Base-by-base conservation (phyloP, 2,329 filamentous ascomycete genomes). In the Diaporthe vexans region DNA sequence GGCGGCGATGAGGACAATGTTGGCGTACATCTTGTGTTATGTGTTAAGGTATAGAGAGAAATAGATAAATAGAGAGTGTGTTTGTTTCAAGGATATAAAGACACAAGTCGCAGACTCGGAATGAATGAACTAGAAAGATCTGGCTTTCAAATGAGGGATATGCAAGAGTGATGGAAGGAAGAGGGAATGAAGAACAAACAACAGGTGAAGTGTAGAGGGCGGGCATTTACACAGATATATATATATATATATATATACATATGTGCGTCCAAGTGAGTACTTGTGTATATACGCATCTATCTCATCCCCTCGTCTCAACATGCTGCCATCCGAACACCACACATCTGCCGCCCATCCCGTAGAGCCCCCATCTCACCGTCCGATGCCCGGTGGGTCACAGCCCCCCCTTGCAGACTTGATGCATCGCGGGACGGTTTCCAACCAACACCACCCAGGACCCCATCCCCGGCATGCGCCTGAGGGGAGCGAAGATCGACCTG, bases 1-100 rank as follows among this genome's bases (percentile, higher is more conserved):
- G 56, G 71, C 74, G 11, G 71, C 54, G 40, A 73, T 56, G 71
- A 77, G 71, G 51, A 74, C 35, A 24, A 46, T 57, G 10, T 75
- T 71, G 51, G 56, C 72, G 29, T 70, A 61, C 74, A 77, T 77
- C 24, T 67, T 74, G 9, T 71, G 43, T 61, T 1, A 11, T 46
- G 68, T 57, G 17, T 33, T 24, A 21, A 29, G 35, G 7, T 48
- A 61, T 48, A 61, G 11, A 63, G 29, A 61, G 15, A 9, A 24
- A 43, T 26, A 52, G n/a, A 40, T n/a, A 37, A 13, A 37, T n/a
- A 29, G 33, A 40, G 48, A 56, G 11, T 54, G 40, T 56, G 63
- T 56, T 40, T 40, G 37, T n/a, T 68, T 43, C 10, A 51, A 35
- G 7, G 13, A 21, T 43, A 8, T 29, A 29, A 6, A 51, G 24